Base-by-base conservation (phyloP, 805 yeast species). In the Pichia scutulata region DNA sequence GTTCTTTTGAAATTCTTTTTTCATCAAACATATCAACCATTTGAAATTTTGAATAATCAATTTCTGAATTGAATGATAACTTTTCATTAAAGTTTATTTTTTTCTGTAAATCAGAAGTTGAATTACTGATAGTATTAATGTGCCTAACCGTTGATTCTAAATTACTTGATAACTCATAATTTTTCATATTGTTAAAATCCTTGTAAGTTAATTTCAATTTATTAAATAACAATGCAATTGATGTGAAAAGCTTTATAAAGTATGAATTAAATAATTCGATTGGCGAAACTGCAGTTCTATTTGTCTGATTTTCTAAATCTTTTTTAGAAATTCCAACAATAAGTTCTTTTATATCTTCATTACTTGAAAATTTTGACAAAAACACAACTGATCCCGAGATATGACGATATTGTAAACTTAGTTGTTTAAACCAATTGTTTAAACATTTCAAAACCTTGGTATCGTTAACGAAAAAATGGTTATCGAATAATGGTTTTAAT, bases 21-120 rank as follows among this genome's bases (percentile, higher is more conserved):
- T 55, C 51, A 43, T 61, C 54, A 49, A 65, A 65, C 46, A 66
- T 54, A 55, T 66, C 66, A 44, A 66, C 60, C 64, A 60, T 63
- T 46, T 64, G 65, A 46, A 64, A 46, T 41, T 59, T 60, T 5
- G 65, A 52, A 43, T 59, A 61, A 53, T 65, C 63, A 10, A 51
- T 50, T 41, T 55, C 57, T 13, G 57, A 49, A 12, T 59, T 56
- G 53, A 65, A 64, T 3, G 62, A 57, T n/a, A 66, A 47, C 39
- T 60, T 57, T 48, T 63, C 66, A 51, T 62, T 64, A 44, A 66
- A 53, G 13, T 56, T 53, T 41, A 66, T 62, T 47, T 66, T 66
- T 24, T 59, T 59, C 24, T 63, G 66, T 47, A 66, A 47, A 42
- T 65, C 67, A 1, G 67, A 55, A 1, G 68, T 65, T 44, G 54